Conservation (phyloP, 768 basidiomycete genomes). For the Panaeolus cyanescens region DNA sequence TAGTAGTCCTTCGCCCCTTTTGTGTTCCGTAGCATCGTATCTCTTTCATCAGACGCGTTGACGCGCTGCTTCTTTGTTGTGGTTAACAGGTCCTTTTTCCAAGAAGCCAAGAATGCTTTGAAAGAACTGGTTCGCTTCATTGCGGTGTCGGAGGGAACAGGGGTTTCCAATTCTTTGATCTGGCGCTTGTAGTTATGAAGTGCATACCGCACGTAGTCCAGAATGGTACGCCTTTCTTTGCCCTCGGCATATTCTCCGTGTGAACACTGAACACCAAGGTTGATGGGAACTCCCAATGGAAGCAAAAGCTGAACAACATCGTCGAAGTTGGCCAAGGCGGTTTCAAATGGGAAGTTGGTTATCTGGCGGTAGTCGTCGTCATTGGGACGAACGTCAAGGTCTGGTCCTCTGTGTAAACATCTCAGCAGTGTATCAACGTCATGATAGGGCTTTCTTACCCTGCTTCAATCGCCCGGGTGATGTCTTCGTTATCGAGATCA, state of each 20-base stretch:
- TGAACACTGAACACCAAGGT: slow-evolving; percentile 29
- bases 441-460: slow-evolving; percentile 25
- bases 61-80: background rate
- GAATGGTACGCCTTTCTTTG: slow-evolving; percentile 26
- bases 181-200: slow-evolving; percentile 24
- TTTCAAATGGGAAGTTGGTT: slow-evolving; percentile 36
- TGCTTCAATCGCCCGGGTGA: slow-evolving; percentile 31
- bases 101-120: slow-evolving; percentile 12
- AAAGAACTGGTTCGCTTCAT: background rate
- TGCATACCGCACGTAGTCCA: slow-evolving; percentile 41
- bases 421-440: background rate
- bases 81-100: background rate
- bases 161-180: slow-evolving; percentile 16
- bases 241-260: slow-evolving; percentile 16
- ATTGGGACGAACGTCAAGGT: background rate
- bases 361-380: slow-evolving; percentile 25
- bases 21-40: slow-evolving; percentile 15
- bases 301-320: slow-evolving; percentile 39
- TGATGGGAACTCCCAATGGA: slow-evolving; percentile 35
- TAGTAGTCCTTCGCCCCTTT: slow-evolving; percentile 33
- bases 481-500: slow-evolving; percentile 32
- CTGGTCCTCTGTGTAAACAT: background rate
- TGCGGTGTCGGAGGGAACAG: background rate
- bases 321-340: slow-evolving; percentile 34
- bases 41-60: background rate